Base-by-base conservation (phyloP, 2,329 filamentous ascomycete genomes). In the Fusarium floridanum region DNA sequence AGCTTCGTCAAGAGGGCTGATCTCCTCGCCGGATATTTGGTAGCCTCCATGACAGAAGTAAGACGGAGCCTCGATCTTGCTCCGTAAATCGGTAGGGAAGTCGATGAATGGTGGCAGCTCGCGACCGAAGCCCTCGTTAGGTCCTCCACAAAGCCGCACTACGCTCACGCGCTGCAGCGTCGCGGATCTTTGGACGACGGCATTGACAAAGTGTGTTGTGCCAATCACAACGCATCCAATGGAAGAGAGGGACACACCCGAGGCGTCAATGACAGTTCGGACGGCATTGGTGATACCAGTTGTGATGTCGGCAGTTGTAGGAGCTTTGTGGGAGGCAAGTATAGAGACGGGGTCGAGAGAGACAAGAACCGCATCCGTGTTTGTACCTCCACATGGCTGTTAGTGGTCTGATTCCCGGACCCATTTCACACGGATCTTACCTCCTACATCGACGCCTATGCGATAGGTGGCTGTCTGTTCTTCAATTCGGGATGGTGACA, bases 161-260 rank as follows among this genome's bases (percentile, higher is more conserved):
- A 74, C 65, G 9, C 36, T 48, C 5, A 74, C 72, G 85, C 85
- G 41, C 76, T 88, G 78, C 2, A 85, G 80, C 63, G 17, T 80
- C 79, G 67, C 88, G 86, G 67, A 66, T 22, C 84, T 80, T 77
- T 89, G 86, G 0, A 89, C 81, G 2, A 89, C 85, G 22, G 87
- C 87, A 68, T 89, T 89, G 73, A 89, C 83, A 71, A 89, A 89
- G 66, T 89, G 87, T 2, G 87, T 89, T 5, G 85, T 87, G 53
- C 86, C 86, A 70, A 88, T 85, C 8, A 82, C 85, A 22, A 86
- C 82, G 66, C 82, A 84, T 11, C 82, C 81, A 36, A 87, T 81
- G 27, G 81, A 74, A 1, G 74, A 72, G 5, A 81, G 78, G 27
- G 71, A 50, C 27, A 82, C 71, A 7, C 45, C 29, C 6, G 77